Conservation (phyloP, 441 rosid genomes). For the Mallotus repandus region DNA sequence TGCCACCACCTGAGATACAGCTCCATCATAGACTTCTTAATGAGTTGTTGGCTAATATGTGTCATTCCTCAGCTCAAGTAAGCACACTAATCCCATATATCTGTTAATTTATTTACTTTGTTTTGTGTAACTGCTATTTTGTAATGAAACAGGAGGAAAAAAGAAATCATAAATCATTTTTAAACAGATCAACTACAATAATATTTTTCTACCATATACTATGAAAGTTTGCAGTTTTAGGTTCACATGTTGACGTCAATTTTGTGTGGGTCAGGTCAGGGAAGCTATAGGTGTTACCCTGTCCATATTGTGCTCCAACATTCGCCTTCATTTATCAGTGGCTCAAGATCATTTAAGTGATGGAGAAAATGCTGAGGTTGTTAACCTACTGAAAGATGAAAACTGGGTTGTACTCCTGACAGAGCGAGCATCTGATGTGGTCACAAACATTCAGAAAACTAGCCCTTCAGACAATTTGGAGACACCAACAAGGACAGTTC, state of each 20-base stretch:
- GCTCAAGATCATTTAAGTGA: slow-evolving; percentile 45
- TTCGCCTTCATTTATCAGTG: slow-evolving; percentile 69
- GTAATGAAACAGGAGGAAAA: background rate
- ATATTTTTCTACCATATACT: background rate
- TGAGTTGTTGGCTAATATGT: slow-evolving; percentile 85
- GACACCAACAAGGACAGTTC: slow-evolving; percentile 37
- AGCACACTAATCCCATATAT: slow-evolving; percentile 29
- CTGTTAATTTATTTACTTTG: background rate
- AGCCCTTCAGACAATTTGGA: slow-evolving; percentile 61
- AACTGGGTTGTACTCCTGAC: slow-evolving; percentile 65
- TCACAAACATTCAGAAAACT: slow-evolving; percentile 71
- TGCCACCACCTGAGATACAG: slow-evolving; percentile 75
- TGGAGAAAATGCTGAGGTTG: slow-evolving; percentile 37
- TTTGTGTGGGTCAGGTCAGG: slow-evolving; percentile 64
- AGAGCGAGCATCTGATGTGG: slow-evolving; percentile 73
- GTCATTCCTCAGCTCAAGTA: slow-evolving; percentile 99
- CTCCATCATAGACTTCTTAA: slow-evolving; percentile 70
- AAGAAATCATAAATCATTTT: background rate
- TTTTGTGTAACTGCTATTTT: background rate
- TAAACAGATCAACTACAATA: background rate
- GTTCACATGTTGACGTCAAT: slow-evolving; percentile 19
- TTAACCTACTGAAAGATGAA: slow-evolving; percentile 52
- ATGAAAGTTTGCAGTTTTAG: slow-evolving; percentile 3
- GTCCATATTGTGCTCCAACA: slow-evolving; percentile 86
- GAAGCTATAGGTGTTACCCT: slow-evolving; percentile 93